phyloP scores from a whole-genome alignment of 352 stramenopile species.

The Elongisporangium senticosum region DNA sequence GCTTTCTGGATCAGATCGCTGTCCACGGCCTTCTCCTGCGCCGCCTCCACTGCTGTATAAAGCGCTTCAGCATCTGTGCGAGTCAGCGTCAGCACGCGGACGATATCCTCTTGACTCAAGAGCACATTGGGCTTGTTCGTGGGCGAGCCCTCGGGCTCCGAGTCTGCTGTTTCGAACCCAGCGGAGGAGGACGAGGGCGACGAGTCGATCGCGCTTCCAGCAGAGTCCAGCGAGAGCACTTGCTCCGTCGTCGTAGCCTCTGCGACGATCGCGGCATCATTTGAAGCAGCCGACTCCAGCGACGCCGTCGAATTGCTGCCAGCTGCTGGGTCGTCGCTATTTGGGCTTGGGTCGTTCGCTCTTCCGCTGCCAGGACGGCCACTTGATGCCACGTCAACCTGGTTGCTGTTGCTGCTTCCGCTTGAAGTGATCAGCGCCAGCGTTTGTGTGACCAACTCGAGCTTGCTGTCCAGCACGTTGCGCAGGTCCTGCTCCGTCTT shows the following conservation, averaged over 20 bases:
- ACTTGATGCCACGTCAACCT: not conserved
- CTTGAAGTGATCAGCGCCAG: conserved; percentile 30
- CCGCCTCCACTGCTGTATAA: conserved; percentile 65
- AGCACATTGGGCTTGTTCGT: conserved; percentile 7
- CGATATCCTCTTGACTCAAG: conserved; percentile 31
- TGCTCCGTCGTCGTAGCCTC: conserved; percentile 2
- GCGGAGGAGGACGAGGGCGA: not conserved
- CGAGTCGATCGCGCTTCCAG: conserved; percentile 6
- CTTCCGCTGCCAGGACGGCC: not conserved
- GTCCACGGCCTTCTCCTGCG: conserved; percentile 58
- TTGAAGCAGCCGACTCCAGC: not conserved
- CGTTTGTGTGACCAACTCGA: conserved; percentile 44
- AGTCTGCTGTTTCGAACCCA: not conserved
- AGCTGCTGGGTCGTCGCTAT: not conserved
- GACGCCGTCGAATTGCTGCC: not conserved
- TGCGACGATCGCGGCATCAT: not conserved
- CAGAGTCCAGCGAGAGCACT: conserved; percentile 3
- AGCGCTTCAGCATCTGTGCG: conserved; percentile 70
- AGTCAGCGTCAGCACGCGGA: conserved; percentile 41
- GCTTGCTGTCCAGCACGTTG: conserved; percentile 52
- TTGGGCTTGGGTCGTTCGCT: conserved; percentile 10
- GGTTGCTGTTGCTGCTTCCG: conserved; percentile 1
- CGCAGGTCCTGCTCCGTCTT: conserved; percentile 65
- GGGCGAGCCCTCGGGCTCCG: conserved; percentile 2
- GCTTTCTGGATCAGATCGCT: conserved; percentile 40